Conservation (phyloP, 2,329 filamentous ascomycete genomes). For the Keithomyces neogunnii region DNA sequence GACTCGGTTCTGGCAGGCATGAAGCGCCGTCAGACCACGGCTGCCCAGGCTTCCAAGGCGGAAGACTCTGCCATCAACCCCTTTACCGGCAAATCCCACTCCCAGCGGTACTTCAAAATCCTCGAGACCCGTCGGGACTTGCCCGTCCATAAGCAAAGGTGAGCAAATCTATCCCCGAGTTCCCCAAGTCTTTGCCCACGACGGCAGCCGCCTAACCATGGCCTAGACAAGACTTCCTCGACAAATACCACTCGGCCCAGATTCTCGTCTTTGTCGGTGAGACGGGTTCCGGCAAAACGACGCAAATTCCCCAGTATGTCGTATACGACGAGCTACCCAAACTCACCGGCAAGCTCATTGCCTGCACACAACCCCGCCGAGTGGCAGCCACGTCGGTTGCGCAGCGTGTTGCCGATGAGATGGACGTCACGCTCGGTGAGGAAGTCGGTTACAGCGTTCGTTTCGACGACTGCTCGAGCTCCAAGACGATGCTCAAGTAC, state of each 20-base stretch:
- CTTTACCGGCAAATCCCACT: constrained; percentile 72
- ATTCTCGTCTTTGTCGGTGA: constrained; percentile 98
- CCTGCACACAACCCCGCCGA: constrained; percentile 94
- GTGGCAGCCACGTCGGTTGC: constrained; percentile 98
- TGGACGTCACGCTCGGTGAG: constrained; percentile 86
- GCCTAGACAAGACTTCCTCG: constrained; percentile 75
- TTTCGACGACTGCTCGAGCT: constrained; percentile 90
- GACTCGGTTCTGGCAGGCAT: constrained; percentile 54
- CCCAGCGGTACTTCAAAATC: constrained; percentile 82
- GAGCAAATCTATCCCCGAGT: constrained; percentile 18
- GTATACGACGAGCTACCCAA: constrained; percentile 94
- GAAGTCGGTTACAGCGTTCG: constrained; percentile 98
- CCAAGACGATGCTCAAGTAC: constrained; percentile 92
- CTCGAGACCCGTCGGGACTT: constrained; percentile 74
- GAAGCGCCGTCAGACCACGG: constrained; percentile 72
- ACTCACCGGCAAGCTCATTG: constrained; percentile 76
- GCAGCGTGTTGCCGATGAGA: constrained; percentile 93
- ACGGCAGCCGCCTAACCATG: background rate
- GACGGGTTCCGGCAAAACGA: constrained; percentile 98
- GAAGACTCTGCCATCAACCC: constrained; percentile 80
- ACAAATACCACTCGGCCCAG: constrained; percentile 87
- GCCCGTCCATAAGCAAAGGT: constrained; percentile 87
- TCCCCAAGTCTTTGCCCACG: background rate
- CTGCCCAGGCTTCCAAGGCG: constrained; percentile 59
- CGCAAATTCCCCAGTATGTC: constrained; percentile 97